phyloP scores from a whole-genome alignment of 75 land plant species.

The Ceratopteris richardii region DNA sequence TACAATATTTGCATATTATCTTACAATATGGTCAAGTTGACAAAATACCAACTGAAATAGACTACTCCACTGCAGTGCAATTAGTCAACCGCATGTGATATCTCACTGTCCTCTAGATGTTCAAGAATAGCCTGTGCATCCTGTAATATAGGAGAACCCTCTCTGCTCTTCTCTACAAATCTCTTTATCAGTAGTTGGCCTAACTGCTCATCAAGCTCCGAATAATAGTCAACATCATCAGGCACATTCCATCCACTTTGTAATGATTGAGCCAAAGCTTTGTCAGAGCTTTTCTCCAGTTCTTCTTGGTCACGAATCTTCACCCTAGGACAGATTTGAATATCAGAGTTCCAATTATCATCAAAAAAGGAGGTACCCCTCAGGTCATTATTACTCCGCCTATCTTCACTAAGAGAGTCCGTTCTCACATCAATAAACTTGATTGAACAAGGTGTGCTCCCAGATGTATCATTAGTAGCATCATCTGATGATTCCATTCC shows the following conservation, averaged over 20 bases:
- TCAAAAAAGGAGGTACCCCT: neutral
- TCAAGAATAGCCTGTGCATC: slow-evolving; percentile 46
- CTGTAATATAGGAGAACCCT: slow-evolving; percentile 51
- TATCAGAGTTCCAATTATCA: neutral
- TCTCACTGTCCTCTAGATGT: slow-evolving; percentile 32
- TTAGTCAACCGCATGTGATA: too few relatives aligned
- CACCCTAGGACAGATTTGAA: neutral
- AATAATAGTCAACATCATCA: slow-evolving; percentile 9
- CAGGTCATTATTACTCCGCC: neutral
- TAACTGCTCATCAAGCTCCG: slow-evolving; percentile 30
- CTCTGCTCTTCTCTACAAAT: slow-evolving; percentile 61
- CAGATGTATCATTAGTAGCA: slow-evolving; percentile 17
- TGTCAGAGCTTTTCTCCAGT: neutral
- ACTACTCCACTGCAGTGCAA: too few relatives aligned
- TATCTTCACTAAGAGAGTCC: neutral
- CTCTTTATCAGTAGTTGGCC: slow-evolving; percentile 51
- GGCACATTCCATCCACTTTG: neutral
- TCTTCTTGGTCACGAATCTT: neutral
- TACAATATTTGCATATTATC: too few relatives aligned
- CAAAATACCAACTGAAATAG: too few relatives aligned
- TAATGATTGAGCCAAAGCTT: neutral
- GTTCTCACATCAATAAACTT: slow-evolving; percentile 18
- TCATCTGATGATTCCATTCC: slow-evolving; percentile 12
- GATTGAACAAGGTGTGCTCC: slow-evolving; percentile 14
- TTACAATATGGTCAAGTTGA: too few relatives aligned